phyloP scores from a whole-genome alignment of 2,329 filamentous ascomycete species.

The Fusarium sublunatum region DNA sequence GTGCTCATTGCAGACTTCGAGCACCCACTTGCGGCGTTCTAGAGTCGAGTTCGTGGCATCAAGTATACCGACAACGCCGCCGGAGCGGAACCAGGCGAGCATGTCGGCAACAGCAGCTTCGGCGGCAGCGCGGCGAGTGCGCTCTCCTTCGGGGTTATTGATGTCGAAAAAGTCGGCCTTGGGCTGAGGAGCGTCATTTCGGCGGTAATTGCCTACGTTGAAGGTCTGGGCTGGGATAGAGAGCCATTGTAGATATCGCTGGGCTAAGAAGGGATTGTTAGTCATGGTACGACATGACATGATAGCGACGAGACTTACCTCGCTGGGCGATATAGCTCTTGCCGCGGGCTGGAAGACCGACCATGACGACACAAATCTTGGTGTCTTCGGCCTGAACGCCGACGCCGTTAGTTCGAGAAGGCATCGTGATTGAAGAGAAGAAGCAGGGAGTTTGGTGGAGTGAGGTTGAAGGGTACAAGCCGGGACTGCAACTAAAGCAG shows the following conservation, averaged over 20 bases:
- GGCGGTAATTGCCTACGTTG: slow-evolving; percentile 97
- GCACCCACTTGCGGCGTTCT: slow-evolving; percentile 88
- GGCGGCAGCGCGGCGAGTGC: slow-evolving; percentile 85
- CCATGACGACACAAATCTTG: slow-evolving; percentile 98
- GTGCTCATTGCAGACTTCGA: slow-evolving; percentile 78
- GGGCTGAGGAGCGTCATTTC: slow-evolving; percentile 88
- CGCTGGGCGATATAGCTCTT: slow-evolving; percentile 99
- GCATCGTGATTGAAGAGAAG: slow-evolving; percentile 51
- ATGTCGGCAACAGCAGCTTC: slow-evolving; percentile 94
- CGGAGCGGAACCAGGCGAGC: slow-evolving; percentile 87
- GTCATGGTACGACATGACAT: slow-evolving; percentile 4
- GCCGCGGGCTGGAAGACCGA: slow-evolving; percentile 91
- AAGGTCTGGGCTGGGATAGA: slow-evolving; percentile 94
- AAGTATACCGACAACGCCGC: slow-evolving; percentile 89
- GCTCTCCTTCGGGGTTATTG: slow-evolving; percentile 89
- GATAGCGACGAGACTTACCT: slow-evolving; percentile 66
- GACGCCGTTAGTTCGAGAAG: slow-evolving; percentile 69
- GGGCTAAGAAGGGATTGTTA: slow-evolving; percentile 64
- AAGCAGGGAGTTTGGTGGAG: slow-evolving; percentile 4
- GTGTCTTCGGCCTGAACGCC: slow-evolving; percentile 93
- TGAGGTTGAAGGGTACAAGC: not conserved
- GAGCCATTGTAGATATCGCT: slow-evolving; percentile 96
- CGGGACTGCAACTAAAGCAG: slow-evolving; percentile 31
- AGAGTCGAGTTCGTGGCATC: slow-evolving; percentile 98
- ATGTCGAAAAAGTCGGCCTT: slow-evolving; percentile 96